Percentiles rank a stretch among this genome's conserved stretches.
Evolutionary conservation across 2,329 filamentous ascomycete genomes (phyloP).

Genomic region (Fusarium duplospermum): DNA sequence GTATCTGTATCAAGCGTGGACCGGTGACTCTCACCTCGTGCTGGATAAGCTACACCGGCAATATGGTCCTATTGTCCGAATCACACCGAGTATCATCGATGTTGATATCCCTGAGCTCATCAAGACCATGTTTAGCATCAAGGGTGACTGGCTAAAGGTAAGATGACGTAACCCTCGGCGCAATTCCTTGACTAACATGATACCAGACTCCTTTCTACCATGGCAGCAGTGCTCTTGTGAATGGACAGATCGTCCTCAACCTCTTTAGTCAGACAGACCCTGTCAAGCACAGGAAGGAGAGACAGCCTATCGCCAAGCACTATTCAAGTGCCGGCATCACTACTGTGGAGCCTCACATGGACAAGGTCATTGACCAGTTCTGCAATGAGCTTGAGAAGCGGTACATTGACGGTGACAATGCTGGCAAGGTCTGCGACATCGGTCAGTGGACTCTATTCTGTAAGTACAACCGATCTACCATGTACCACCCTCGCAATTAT

Average conservation of each 20-base stretch:
- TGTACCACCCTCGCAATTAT: neutral
- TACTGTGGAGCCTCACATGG: conserved; percentile 43
- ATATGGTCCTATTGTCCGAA: conserved; percentile 55
- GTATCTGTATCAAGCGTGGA: conserved; percentile 47
- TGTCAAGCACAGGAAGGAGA: conserved; percentile 34
- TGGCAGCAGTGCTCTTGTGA: conserved; percentile 40
- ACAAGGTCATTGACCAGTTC: conserved; percentile 47
- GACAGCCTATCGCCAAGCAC: conserved; percentile 43
- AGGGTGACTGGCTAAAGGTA: conserved; percentile 49
- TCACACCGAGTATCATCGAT: conserved; percentile 54
- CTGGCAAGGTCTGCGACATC: conserved; percentile 48
- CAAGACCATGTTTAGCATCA: conserved; percentile 51
- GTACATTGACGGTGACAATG: conserved; percentile 45
- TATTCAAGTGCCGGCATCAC: conserved; percentile 40
- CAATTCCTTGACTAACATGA: neutral
- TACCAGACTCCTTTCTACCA: conserved; percentile 42
- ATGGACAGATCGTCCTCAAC: conserved; percentile 42
- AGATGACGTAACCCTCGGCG: conserved; percentile 1
- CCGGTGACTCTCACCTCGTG: conserved; percentile 44
- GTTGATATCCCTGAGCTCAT: conserved; percentile 52
- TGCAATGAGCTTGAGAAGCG: conserved; percentile 47
- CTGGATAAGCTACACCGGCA: conserved; percentile 50
- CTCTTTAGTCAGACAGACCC: conserved; percentile 43
- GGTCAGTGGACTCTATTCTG: conserved; percentile 56
- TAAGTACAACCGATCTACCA: conserved; percentile 33